Evolutionary conservation across 371 early-diverging fungal species (phyloP), one percentile per base, ranked within the genome.

Genomic region (Lichtheimia ornata): DNA sequence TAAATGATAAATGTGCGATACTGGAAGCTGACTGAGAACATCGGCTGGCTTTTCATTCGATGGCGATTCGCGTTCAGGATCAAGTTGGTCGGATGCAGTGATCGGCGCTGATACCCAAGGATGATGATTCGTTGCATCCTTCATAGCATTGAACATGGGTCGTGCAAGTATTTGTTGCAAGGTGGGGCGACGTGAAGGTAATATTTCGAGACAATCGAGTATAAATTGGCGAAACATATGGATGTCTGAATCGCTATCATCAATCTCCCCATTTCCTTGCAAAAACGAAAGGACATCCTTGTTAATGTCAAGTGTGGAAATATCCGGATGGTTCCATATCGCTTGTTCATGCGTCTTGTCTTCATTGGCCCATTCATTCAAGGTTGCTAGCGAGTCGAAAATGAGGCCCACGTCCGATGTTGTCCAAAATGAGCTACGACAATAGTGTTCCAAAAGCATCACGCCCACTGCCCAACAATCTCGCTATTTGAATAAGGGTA

Each of bases 391-490:
- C 6, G 82, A 73, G 42, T 76, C 73, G 51, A 78, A 78, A 20
- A 78, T 76, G 5, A 76, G 45, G 0, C 75, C 75, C 1, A 75
- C 58, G 53, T 81, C 82, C 4, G 74, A 69, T 4, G 77, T 75
- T 1, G 77, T 77, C 88, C 88, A 88, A 53, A 87, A 87, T 14
- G 82, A 72, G 45, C 75, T 71, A 27, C 84, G 77, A 3, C 79
- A 72, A 47, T 74, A 77, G 58, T 84, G 74, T 59, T 88, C 88
- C 0, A 77, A 63, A 14, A 89, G 56, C n/a, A 88, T 79, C 2
- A 87, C 65, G 0, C 83, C 89, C 14, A 84, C 52, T 3, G 86
- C 82, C 89, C 89, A 89, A 11, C 84, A 42, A 61, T 88, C 88
- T 30, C 74, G 70, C 84, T 86, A 66, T 14, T 28, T 6, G 9